Evolutionary conservation across 805 yeast species (phyloP), one percentile per base, ranked within the genome.

Genomic region (Starmerella geochares): DNA sequence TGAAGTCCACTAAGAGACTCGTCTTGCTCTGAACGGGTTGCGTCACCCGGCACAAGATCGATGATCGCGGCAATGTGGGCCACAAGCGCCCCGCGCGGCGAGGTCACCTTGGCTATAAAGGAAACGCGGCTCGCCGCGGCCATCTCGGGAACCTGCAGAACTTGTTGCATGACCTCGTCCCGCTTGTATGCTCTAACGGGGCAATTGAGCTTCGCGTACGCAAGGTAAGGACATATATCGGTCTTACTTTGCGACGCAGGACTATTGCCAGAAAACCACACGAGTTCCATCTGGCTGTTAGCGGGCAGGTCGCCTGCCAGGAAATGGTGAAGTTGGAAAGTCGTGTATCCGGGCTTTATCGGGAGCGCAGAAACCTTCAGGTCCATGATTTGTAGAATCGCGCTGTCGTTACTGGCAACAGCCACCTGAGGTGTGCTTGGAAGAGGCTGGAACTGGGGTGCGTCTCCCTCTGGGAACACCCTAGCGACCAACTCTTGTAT

Each of bases 291-390:
- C 4, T 27, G 33, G 23, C 60, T 47, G 8, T 55, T 61, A 27
- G 47, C 37, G 1, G 64, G 65, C 5, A 64, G 39, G 8, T 54
- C 56, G 10, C 36, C 32, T n/a, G 50, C 27, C 25, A 65, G 55
- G 27, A 43, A 41, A 46, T 61, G 55, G 28, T 46, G 49, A 43
- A 63, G 53, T 16, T 29, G 20, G 46, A 65, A 59, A 4, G 52
- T 50, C 36, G 58, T 51, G 28, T 58, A 49, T 16, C 66, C 68
- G 1, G 64, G 62, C 17, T 28, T 46, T 37, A 64, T 16, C 0
- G 68, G 67, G 32, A 58, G 59, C 19, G 62, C 61, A 13, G 58
- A 48, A 13, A 63, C 54, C 3, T 46, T 27, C 23, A 65, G 49
- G 21, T 51, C 49, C 25, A 47, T 33, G 8, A 65, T 38, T 44